phyloP scores from a whole-genome alignment of 352 stramenopile genomes.

The Halophytophthora polymorphica region DNA sequence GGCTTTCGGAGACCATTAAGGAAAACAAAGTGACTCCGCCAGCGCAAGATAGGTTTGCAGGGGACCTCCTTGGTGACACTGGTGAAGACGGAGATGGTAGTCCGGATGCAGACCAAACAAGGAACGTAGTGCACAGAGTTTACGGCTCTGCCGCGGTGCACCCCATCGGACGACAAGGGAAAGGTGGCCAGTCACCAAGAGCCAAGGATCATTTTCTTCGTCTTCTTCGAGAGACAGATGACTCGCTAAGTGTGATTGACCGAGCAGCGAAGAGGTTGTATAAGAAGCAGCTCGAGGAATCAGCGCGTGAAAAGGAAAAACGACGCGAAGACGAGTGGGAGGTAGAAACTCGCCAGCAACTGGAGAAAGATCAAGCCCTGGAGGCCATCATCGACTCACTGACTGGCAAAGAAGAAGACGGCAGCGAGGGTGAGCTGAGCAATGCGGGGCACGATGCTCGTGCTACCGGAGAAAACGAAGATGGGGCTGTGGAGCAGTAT shows the following conservation, averaged over 20 bases:
- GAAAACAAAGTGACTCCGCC: background rate
- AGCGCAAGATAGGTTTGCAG: too few species aligned
- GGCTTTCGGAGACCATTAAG: background rate
- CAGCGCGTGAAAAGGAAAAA: constrained; percentile 14
- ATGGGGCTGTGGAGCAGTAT: constrained; percentile 6
- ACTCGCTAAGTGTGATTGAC: constrained; percentile 75
- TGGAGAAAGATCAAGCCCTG: constrained; percentile 22
- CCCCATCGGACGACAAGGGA: background rate
- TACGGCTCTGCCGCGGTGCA: too few species aligned
- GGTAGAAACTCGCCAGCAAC: constrained; percentile 16
- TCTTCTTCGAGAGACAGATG: constrained; percentile 55
- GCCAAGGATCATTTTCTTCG: constrained; percentile 29
- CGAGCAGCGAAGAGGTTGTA: constrained; percentile 46
- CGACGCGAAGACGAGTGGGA: constrained; percentile 17
- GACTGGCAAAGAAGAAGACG: constrained; percentile 5
- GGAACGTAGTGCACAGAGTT: background rate
- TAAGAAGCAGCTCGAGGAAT: constrained; percentile 33
- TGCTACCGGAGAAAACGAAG: constrained; percentile 1
- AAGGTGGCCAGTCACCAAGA: background rate
- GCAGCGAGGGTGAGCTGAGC: background rate
- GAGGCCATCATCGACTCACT: constrained; percentile 30
- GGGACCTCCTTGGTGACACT: too few species aligned
- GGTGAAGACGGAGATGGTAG: too few species aligned
- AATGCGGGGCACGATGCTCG: constrained; percentile 5
- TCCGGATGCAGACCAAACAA: background rate